These are phyloP conservation scores for Cinchona pubescens DNA, from an alignment of 257 asterid genomes.

Conservation along the genomic window DNA sequence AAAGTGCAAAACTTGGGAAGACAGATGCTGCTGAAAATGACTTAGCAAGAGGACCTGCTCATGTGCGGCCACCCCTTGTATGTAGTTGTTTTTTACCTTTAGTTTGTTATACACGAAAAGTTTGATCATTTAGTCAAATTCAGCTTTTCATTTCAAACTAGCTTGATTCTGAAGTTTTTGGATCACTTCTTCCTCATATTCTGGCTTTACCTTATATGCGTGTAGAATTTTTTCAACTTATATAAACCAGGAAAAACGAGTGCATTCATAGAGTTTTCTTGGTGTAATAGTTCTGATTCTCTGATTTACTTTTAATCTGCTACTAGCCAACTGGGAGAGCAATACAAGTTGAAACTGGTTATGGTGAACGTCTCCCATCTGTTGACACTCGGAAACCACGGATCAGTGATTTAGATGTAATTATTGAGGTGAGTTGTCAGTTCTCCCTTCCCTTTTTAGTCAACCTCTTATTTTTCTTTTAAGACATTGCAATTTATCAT, in stretches of 20 bases:
- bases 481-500: neutral
- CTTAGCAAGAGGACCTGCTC: conserved; percentile 47
- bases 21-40: conserved; percentile 54
- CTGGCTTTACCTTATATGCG: too few relatives aligned
- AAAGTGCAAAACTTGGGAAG: conserved; percentile 49
- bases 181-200: neutral
- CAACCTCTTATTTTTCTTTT: neutral
- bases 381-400: conserved; percentile 85
- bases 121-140: neutral
- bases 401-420: conserved; percentile 71
- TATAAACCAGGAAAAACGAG: neutral
- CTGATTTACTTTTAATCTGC: conserved; percentile 25
- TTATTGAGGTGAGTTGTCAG: conserved; percentile 57
- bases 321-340: conserved; percentile 87
- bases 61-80: conserved; percentile 61
- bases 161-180: neutral
- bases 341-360: conserved; percentile 88
- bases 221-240: neutral
- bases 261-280: neutral
- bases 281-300: conserved; percentile 10
- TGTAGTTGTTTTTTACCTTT: conserved; percentile 19
- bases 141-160: neutral
- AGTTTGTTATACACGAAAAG: neutral
- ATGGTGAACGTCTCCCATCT: conserved; percentile 86
- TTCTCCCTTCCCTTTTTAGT: neutral